Evolutionary conservation across 2,329 filamentous ascomycete genomes (phyloP), one percentile per base, ranked within the genome.

Genomic region (Paracoccidioides lutzii): DNA sequence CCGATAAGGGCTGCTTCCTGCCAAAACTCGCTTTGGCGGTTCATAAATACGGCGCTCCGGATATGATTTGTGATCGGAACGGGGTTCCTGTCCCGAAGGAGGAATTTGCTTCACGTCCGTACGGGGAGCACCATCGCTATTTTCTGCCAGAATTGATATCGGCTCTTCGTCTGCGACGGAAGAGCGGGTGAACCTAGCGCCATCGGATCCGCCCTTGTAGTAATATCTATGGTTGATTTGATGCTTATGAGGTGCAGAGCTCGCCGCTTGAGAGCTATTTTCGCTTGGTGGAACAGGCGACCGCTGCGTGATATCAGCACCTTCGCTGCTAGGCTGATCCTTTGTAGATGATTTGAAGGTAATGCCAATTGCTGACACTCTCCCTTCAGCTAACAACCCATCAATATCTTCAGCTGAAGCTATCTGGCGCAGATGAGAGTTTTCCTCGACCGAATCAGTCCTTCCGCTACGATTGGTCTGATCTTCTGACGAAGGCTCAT

Each of bases 1-100:
- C n/a, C 30, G 30, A 12, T 4, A 14, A 44, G 15, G 40, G 33
- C 22, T 57, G 28, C 43, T 30, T 32, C 40, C 44, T 2, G 38
- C 22, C 33, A 12, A 51, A 43, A n/a, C n/a, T 40, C 33, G n/a
- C 45, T 46, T 53, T 40, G 59, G 41, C n/a, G 55, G 55, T 37
- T 57, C 57, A 55, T 53, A 56, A 7, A 55, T 48, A 40, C 59
- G 61, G 49, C 59, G 62, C 6, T 59, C 44, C 48, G 59, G 63
- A 50, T 59, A 58, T 33, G n/a, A 45, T 58, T 62, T 51, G 41
- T 48, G 55, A 28, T 53, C 55, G 3, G 32, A 44, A 35, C 46
- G 37, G 33, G 28, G 33, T 32, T 54, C 33, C 12, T 55, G 38
- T 8, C 53, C 43, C 22, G 41, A n/a, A 8, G n/a, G 22, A 22